Conservation (phyloP, 192 early-diverging fungal species). For the Umbelopsis ramanniana region DNA sequence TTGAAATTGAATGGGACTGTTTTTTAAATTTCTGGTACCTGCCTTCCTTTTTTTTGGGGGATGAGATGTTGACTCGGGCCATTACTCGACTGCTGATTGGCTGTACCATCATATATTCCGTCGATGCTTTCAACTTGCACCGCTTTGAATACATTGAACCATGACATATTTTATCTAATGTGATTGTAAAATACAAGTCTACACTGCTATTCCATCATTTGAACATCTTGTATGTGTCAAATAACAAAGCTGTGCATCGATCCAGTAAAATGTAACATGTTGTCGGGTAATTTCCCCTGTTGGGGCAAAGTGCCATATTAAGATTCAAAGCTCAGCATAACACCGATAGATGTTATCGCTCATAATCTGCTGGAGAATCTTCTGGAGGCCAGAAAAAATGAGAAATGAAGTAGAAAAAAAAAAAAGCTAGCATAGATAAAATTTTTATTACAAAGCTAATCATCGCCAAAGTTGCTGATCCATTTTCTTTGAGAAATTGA, state of each 20-base stretch:
- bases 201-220: no score
- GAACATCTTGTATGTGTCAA: not conserved
- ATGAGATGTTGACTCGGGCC: slow-evolving; percentile 19
- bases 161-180: no score
- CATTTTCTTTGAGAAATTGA: slow-evolving; percentile 7
- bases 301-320: slow-evolving; percentile 17
- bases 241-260: not conserved
- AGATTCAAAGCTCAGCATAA: not conserved
- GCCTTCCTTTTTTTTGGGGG: not conserved
- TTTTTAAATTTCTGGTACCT: not conserved
- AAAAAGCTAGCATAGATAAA: not conserved
- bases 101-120: not conserved
- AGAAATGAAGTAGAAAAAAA: not conserved
- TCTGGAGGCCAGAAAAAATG: no score
- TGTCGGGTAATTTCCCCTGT: slow-evolving; percentile 17
- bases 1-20: not conserved
- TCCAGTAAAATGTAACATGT: no score
- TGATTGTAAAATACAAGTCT: no score
- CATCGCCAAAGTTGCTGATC: not conserved
- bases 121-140: no score
- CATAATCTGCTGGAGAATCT: not conserved
- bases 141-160: no score
- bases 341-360: slow-evolving; percentile 5
- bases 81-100: not conserved
- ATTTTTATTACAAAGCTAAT: slow-evolving; percentile 4